Conservation (phyloP, 129 eudicot species). For the Saussurea involucrata region DNA sequence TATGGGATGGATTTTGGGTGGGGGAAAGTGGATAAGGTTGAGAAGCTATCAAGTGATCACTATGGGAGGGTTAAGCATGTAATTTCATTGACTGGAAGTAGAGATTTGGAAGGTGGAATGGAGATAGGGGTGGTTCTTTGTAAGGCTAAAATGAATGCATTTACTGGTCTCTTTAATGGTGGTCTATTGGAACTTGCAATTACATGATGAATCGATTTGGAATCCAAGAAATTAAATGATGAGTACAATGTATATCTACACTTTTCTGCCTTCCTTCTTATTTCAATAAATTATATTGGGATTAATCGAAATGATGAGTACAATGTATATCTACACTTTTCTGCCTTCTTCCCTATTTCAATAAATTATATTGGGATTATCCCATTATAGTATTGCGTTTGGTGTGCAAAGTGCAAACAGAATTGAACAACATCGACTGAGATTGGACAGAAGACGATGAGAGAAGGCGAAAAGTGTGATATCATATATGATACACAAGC, state of each 20-base stretch:
- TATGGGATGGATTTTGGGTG: constrained; percentile 50
- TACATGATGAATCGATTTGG: neutral
- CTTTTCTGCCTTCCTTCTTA: too few species aligned
- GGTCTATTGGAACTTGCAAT: constrained; percentile 22
- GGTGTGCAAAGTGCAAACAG: neutral
- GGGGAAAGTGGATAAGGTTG: constrained; percentile 44
- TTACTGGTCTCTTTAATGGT: constrained; percentile 25
- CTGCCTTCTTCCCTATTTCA: too few species aligned
- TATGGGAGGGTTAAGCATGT: constrained; percentile 13
- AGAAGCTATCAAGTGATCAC: constrained; percentile 29
- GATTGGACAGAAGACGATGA: neutral
- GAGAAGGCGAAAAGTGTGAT: neutral
- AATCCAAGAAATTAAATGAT: neutral
- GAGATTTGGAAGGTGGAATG: constrained; percentile 41
- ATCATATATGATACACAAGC: too few species aligned
- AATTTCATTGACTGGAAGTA: constrained; percentile 35
- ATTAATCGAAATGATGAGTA: neutral
- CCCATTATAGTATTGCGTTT: too few species aligned
- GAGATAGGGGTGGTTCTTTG: constrained; percentile 45
- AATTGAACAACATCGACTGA: too few species aligned
- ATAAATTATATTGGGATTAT: too few species aligned
- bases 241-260: neutral
- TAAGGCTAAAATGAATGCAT: constrained; percentile 25
- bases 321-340: too few species aligned
- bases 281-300: too few species aligned